Base-by-base conservation (phyloP, 2,329 filamentous ascomycete species). In the Sphaerulina vaccinii region DNA sequence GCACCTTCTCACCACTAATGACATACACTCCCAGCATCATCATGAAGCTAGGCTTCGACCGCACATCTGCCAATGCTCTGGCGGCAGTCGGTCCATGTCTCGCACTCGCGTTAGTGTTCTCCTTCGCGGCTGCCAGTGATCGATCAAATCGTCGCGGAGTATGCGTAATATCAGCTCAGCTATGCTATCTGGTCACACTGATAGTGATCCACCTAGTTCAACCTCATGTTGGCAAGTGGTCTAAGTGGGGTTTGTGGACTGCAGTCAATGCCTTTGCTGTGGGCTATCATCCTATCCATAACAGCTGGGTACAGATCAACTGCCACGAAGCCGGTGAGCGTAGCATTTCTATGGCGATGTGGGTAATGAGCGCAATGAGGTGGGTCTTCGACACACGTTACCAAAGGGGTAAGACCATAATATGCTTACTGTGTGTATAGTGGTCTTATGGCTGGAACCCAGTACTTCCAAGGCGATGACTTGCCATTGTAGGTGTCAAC, bases 211-310 rank as follows among this genome's bases (percentile, higher is more conserved):
- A 71, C 8, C 62, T 62, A 4, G 59, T 73, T 0, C 74, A 79
- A 46, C 69, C 73, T 0, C 66, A 71, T 40, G 72, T 75, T 0
- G 72, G 73, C 0, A 73, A 70, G 54, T 80, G 78, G 78, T 71
- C 70, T 6, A 70, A 71, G 9, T 78, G 75, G 67, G 76, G 71
- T 0, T 63, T 81, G 5, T 80, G 77, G 78, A 80, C 78, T 2
- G 68, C 69, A 0, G 70, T 79, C 2, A 80, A 80, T 60, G 67
- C 66, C 1, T 72, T 80, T 32, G 75, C 77, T 0, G 78, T 80
- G 7, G 75, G 77, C 0, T 80, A 80, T 55, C 78, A 80, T 61
- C 77, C 77, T 0, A 70, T 77, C 0, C 76, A 79, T 49, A 80
- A 80, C 61, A 71, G 75, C 0, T 80, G 77, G 77, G 66, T 41